Percentiles rank a stretch among this genome's conserved stretches.
Evolutionary conservation across 2,329 filamentous ascomycete species (phyloP).

Genomic region (Sclerotinia sclerotiorum): DNA sequence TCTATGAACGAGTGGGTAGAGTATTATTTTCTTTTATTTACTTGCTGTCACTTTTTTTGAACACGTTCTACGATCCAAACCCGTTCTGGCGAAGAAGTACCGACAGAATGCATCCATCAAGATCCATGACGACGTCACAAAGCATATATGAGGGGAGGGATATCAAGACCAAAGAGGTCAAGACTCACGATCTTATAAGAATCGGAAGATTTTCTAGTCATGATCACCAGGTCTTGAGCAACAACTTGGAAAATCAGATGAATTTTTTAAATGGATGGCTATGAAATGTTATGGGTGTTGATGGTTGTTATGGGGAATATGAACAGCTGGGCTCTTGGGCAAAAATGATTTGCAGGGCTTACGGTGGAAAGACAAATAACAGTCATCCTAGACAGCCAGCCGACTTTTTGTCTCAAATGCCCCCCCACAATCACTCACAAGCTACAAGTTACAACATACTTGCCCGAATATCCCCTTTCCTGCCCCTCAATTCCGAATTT

Average conservation of each 20-base stretch:
- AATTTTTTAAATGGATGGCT: not conserved
- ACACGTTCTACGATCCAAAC: constrained; percentile 1
- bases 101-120: constrained; percentile 1
- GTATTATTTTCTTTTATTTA: not conserved
- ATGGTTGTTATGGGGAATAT: constrained; percentile 3
- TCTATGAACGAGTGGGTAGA: constrained; percentile 10
- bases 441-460: not conserved
- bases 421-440: constrained; percentile 6
- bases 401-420: constrained; percentile 1
- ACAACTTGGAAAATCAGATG: not conserved
- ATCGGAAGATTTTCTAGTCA: constrained; percentile 10
- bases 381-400: not conserved
- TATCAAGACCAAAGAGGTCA: not conserved
- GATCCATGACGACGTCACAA: constrained; percentile 17
- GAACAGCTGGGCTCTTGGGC: constrained; percentile 5
- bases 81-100: constrained; percentile 18
- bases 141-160: not conserved
- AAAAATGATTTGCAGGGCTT: constrained; percentile 15
- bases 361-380: not conserved
- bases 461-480: not conserved
- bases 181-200: not conserved
- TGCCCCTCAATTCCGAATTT: constrained; percentile 13
- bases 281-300: not conserved
- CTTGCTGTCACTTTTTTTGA: constrained; percentile 3
- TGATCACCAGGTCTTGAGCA: constrained; percentile 6